Evolutionary conservation across 257 asterid species (phyloP).

Genomic region (Lantana camara): DNA sequence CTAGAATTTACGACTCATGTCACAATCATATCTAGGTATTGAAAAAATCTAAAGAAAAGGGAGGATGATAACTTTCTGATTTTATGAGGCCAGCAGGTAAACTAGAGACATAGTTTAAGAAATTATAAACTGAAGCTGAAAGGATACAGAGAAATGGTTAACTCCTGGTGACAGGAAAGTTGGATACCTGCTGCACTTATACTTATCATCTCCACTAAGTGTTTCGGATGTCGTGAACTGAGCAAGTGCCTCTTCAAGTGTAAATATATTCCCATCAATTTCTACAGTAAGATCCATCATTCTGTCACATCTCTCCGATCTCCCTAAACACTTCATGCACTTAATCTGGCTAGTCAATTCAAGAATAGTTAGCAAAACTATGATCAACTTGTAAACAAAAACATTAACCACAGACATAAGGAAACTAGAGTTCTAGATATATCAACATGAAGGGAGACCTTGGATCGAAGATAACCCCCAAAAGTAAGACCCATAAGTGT

Average conservation of each 20-base stretch:
- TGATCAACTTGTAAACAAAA: conserved; percentile 13
- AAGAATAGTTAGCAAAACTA: conserved; percentile 25
- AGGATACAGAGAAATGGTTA: conserved; percentile 12
- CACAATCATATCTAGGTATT: conserved; percentile 9
- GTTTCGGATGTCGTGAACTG: conserved; percentile 58
- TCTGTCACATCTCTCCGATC: conserved; percentile 49
- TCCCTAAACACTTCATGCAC: conserved; percentile 60
- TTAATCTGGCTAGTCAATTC: conserved; percentile 42
- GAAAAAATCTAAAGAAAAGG: conserved; percentile 7
- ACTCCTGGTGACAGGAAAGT: conserved; percentile 9
- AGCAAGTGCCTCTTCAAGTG: conserved; percentile 59
- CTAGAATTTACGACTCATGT: neutral
- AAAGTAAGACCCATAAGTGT: conserved; percentile 62
- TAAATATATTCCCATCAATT: conserved; percentile 50
- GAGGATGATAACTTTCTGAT: neutral
- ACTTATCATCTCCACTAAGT: conserved; percentile 68
- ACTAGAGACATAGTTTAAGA: neutral
- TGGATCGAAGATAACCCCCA: conserved; percentile 68
- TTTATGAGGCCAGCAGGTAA: conserved; percentile 12
- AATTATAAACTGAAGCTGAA: neutral
- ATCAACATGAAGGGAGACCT: conserved; percentile 41
- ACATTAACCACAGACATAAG: neutral
- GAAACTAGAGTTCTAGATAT: conserved; percentile 9
- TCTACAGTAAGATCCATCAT: conserved; percentile 65
- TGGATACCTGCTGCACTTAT: conserved; percentile 57